Conservation (phyloP, 2,329 filamentous ascomycete species). For the Colletotrichum brevisporum region DNA sequence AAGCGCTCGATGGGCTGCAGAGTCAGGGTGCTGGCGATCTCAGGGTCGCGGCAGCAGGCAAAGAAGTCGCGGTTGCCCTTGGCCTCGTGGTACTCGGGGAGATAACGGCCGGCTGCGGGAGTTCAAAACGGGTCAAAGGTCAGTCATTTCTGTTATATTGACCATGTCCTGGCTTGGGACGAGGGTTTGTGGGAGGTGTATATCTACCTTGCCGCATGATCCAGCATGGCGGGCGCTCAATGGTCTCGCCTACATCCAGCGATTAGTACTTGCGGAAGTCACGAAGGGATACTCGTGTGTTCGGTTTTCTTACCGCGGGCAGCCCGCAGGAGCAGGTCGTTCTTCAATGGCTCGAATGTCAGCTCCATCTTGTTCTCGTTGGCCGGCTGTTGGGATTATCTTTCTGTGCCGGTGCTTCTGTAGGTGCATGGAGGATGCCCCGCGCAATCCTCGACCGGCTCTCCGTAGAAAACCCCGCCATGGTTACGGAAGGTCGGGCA, state of each 20-base stretch:
- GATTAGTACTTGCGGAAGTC: conserved; percentile 39
- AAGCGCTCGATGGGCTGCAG: conserved; percentile 96
- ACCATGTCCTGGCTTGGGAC: background rate
- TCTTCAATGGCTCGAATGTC: conserved; percentile 87
- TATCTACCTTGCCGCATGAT: conserved; percentile 95
- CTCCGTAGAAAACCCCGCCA: conserved; percentile 38
- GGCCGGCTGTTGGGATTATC: conserved; percentile 30
- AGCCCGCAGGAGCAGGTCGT: conserved; percentile 91
- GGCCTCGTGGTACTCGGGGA: conserved; percentile 96
- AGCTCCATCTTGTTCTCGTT: conserved; percentile 68
- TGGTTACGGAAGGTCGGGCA: conserved; percentile 17
- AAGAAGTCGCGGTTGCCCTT: conserved; percentile 96
- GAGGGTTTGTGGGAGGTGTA: background rate
- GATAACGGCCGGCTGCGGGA: conserved; percentile 87
- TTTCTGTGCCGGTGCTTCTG: conserved; percentile 37
- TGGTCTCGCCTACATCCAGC: conserved; percentile 78
- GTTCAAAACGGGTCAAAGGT: conserved; percentile 30
- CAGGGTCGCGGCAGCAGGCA: conserved; percentile 93
- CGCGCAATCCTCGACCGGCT: conserved; percentile 15
- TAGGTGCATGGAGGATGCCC: conserved; percentile 26
- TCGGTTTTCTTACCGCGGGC: conserved; percentile 77
- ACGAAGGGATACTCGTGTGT: background rate
- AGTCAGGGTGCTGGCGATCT: conserved; percentile 93
- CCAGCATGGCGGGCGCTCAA: conserved; percentile 96
- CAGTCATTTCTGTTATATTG: conserved; percentile 14